These are phyloP conservation scores for Tetraselmis chui DNA, from an alignment of 139 green algal genomes.

Conservation along the genomic window DNA sequence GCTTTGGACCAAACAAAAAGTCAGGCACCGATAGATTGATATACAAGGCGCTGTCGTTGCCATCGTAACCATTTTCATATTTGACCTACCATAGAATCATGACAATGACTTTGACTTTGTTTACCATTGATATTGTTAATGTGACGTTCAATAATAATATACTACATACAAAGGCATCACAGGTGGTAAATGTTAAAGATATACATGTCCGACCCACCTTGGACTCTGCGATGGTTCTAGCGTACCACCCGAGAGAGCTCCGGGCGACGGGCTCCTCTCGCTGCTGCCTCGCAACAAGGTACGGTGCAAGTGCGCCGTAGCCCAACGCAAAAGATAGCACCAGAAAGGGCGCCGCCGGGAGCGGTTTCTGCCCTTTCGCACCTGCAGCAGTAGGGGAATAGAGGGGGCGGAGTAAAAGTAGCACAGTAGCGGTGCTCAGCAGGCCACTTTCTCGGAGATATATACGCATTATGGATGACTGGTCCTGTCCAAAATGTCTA, in stretches of 20 bases:
- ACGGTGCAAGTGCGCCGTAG: conserved; percentile 28
- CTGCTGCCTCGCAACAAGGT: conserved; percentile 10
- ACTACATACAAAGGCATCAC: too few relatives aligned
- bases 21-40: too few relatives aligned
- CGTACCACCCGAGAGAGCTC: not conserved
- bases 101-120: too few relatives aligned
- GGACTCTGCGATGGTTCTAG: not conserved
- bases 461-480: not conserved
- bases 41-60: too few relatives aligned
- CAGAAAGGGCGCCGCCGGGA: conserved; percentile 20
- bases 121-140: too few relatives aligned
- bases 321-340: conserved; percentile 18
- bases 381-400: too few relatives aligned
- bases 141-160: too few relatives aligned
- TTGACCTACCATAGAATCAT: too few relatives aligned
- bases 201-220: conserved; percentile 1
- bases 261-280: not conserved
- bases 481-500: not conserved
- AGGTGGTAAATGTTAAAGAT: not conserved
- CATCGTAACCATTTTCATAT: too few relatives aligned
- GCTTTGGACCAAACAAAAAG: too few relatives aligned
- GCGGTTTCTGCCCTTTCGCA: conserved; percentile 13
- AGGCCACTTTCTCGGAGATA: not conserved
- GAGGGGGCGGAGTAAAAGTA: not conserved
- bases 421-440: not conserved